Evolutionary conservation across 2,329 filamentous ascomycete genomes (phyloP), one percentile per base, ranked within the genome.

Genomic region (Tricladium varicosporioides): DNA sequence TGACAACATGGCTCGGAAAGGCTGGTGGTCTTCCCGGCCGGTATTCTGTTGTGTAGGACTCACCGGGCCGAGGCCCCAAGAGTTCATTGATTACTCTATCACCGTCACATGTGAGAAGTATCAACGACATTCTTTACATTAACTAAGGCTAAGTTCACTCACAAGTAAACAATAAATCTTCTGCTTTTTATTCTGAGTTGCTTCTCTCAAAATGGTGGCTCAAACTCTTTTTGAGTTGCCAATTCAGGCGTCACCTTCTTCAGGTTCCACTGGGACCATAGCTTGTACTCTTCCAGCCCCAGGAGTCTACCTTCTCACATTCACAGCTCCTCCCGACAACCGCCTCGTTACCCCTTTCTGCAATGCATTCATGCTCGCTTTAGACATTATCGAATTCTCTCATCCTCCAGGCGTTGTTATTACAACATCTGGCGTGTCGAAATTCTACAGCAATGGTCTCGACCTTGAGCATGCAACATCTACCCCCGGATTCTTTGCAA

Each of bases 381-480:
- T 94, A 60, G 89, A 94, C 74, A 84, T 90, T 18, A 75, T 94
- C 67, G 87, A 92, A 71, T 79, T 66, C 55, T 64, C 79, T 53
- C 79, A 87, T 66, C 78, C 82, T 0, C 80, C 81, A n/a, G 90
- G 90, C 52, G 89, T 92, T 5, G 78, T 94, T 13, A 76, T 92
- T 57, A 93, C 89, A 5, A 93, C 89, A 0, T 89, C 85, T 44
- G 82, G 80, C 48, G 88, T 92, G 57, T 71, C 77, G 51, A 94
- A 94, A 69, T 93, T 93, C 78, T 94, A 88, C 76, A 87, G 82
- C 71, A 93, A 93, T 73, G 90, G 90, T 0, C 80, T 94, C n/a
- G 88, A 94, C 71, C 80, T 92, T 13, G 78, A 84, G 42, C 82
- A 89, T 69, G 87, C 85, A n/a, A 67, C 78, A 33, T 72, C 74